Percentiles rank a stretch among this genome's conserved stretches.
Evolutionary conservation across 768 basidiomycete genomes (phyloP).

Genomic region (Omphalotus guepiniiformis): DNA sequence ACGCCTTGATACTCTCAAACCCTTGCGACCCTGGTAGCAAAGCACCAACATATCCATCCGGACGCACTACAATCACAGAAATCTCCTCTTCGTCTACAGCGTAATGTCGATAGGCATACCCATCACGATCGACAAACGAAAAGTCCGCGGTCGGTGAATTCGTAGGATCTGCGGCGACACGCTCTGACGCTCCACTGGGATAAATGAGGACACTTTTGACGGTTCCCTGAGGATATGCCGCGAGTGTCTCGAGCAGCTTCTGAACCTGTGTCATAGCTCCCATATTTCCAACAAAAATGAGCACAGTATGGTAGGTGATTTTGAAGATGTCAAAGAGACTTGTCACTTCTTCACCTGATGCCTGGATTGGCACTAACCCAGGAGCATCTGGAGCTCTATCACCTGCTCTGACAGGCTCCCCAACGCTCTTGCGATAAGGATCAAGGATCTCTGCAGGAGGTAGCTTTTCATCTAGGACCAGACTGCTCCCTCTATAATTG

Average conservation of each 20-base stretch:
- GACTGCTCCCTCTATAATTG: conserved; percentile 3
- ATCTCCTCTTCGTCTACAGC: background rate
- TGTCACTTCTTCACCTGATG: background rate
- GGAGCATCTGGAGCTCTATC: conserved; percentile 1
- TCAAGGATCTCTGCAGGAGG: background rate
- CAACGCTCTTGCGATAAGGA: background rate
- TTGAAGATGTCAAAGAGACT: background rate
- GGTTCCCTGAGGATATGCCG: background rate
- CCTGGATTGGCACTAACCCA: background rate
- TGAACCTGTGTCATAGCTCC: background rate
- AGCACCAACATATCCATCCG: conserved; percentile 4
- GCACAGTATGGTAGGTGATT: background rate
- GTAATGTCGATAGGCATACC: background rate
- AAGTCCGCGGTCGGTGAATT: background rate
- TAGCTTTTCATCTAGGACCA: conserved; percentile 1
- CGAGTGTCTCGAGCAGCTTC: background rate
- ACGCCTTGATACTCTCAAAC: too few relatives aligned
- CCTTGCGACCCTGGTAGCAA: background rate
- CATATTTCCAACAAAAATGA: background rate
- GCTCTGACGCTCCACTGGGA: background rate
- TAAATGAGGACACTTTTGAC: background rate
- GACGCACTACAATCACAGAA: background rate
- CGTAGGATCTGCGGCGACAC: background rate
- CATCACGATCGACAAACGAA: background rate
- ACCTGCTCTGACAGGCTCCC: background rate